Evolutionary conservation across 768 basidiomycete genomes (phyloP), one percentile per base, ranked within the genome.

Genomic region (Pleurotus djamor): DNA sequence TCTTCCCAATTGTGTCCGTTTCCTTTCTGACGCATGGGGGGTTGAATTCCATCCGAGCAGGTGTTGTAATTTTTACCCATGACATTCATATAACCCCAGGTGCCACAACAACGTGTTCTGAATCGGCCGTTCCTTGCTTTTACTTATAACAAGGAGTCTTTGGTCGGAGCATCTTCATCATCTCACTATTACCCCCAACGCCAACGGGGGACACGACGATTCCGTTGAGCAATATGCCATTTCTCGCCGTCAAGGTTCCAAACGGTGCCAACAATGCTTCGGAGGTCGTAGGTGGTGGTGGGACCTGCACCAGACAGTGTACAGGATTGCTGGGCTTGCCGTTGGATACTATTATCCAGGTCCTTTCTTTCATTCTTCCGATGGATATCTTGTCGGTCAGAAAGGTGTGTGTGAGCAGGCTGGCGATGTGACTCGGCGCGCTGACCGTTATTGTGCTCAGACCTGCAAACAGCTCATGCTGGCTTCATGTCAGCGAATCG

Each of bases 401-500:
- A 3, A 57, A 58, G 59, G 66, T 63, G 21, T 32, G 32, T 47
- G 36, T 35, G 10, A 8, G 35, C 14, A 6, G 5, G 3, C 34
- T 33, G 49, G 7, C 49, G 8, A 8, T 50, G 7, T 1, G 34
- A 10, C 34, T 7, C 12, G 28, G 2, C 32, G 16, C 37, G 38
- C 35, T 44, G n/a, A 36, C 10, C 16, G 28, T 16, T 41, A 44
- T 38, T 44, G 36, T 37, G 35, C 16, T n/a, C 55, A 73, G 71
- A 64, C 62, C 13, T 69, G 67, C 52, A 68, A 62, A 54, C 17
- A 47, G 1, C 48, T 73, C 16, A 47, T 61, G 38, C 32, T 48
- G 6, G 64, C 65, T 9, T 67, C 70, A 10, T 33, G 14, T 4
- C 63, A 66, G 32, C 63, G 66, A 1, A 68, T 63, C 37, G 68